Conservation (phyloP, 306 rosid genomes). For the Cicer cuneatum region DNA sequence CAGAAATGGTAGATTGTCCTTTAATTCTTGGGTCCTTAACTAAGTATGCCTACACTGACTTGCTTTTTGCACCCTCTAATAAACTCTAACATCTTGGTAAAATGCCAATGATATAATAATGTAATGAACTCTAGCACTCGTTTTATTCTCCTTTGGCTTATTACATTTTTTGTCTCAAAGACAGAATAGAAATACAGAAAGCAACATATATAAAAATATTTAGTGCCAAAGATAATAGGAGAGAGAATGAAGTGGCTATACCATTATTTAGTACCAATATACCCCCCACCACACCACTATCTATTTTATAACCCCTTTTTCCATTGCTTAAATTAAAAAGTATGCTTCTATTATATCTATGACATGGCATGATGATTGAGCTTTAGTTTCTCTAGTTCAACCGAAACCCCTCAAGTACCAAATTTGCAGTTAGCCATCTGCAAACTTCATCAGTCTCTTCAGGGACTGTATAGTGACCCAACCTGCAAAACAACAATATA, state of each 20-base stretch:
- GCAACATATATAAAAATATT: conserved; percentile 39
- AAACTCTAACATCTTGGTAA: background rate
- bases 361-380: conserved; percentile 1
- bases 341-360: conserved; percentile 45
- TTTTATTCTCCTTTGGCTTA: conserved; percentile 2
- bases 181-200: conserved; percentile 40
- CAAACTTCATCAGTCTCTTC: conserved; percentile 90
- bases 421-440: conserved; percentile 74
- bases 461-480: conserved; percentile 92
- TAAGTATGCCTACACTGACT: background rate
- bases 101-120: background rate
- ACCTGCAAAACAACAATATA: conserved; percentile 57
- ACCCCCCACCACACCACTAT: conserved; percentile 56
- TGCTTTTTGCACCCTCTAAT: conserved; percentile 4
- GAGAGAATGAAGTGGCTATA: conserved; percentile 49
- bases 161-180: conserved; percentile 44
- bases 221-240: conserved; percentile 42
- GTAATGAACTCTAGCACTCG: background rate
- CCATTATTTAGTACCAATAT: conserved; percentile 39
- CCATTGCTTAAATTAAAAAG: conserved; percentile 38
- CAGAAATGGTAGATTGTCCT: background rate
- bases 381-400: conserved; percentile 52
- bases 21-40: background rate
- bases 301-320: conserved; percentile 57
- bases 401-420: conserved; percentile 76